Conservation (phyloP, 257 asterid species). For the Pogostemon cablin region DNA sequence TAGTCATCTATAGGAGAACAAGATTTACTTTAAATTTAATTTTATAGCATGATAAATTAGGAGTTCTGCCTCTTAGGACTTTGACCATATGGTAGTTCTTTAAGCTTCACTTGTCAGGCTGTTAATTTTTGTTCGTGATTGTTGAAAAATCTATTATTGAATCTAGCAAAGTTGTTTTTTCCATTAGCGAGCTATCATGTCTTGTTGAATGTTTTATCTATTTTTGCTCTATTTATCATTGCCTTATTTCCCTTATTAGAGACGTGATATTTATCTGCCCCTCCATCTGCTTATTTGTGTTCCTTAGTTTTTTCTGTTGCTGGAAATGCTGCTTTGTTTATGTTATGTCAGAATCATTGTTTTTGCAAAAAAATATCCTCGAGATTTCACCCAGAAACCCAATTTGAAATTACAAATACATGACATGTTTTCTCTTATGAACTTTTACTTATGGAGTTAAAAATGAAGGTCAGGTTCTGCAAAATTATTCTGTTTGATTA, state of each 20-base stretch:
- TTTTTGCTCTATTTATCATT: neutral
- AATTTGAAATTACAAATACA: neutral
- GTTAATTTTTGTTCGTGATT: neutral
- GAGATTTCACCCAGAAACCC: neutral
- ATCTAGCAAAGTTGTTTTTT: neutral
- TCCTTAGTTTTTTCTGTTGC: neutral
- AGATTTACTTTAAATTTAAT: neutral
- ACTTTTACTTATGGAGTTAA: neutral
- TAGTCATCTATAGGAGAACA: neutral
- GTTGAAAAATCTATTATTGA: neutral
- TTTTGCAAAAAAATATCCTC: neutral
- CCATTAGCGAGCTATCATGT: neutral
- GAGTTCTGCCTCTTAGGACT: constrained; percentile 1
- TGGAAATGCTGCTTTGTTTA: neutral
- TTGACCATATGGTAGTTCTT: too few species aligned
- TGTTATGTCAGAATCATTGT: neutral
- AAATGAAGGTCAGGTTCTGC: neutral
- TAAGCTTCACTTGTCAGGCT: constrained; percentile 1
- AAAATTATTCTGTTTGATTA: neutral
- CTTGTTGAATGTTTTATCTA: neutral
- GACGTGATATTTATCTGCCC: neutral
- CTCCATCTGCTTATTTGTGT: neutral
- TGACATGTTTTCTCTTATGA: neutral
- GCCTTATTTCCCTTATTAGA: neutral
- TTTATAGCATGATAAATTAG: neutral